A percentile compares a stretch with the other conserved stretches of the same genome.
phyloP scores from a whole-genome alignment of 306 rosid genomes.

The Gastrolobium villosum region DNA sequence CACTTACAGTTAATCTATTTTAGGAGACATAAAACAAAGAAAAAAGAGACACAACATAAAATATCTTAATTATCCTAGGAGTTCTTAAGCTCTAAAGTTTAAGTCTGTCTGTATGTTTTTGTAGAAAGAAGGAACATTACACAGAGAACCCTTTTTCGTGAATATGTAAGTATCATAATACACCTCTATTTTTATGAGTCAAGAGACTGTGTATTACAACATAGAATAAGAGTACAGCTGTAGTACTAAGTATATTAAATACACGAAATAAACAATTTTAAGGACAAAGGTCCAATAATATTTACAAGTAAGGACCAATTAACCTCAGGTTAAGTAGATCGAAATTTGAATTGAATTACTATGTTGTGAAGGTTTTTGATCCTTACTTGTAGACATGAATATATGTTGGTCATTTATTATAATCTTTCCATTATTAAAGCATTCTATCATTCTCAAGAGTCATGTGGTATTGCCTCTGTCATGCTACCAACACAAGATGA shows the following conservation, averaged over 20 bases:
- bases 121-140: conserved; percentile 22
- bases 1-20: neutral
- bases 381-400: neutral
- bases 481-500: neutral
- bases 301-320: neutral
- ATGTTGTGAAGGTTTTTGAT: neutral
- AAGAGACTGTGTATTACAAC: conserved; percentile 9
- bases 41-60: neutral
- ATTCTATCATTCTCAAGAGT: neutral
- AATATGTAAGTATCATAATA: neutral
- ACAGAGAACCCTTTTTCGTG: neutral
- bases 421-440: neutral
- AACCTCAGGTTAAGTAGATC: neutral
- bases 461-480: neutral
- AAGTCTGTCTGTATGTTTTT: conserved; percentile 1
- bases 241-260: neutral
- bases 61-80: neutral
- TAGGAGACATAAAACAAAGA: neutral
- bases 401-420: neutral
- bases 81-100: neutral
- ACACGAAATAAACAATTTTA: neutral
- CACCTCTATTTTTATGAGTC: neutral
- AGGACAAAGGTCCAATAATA: neutral
- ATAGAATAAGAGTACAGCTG: neutral
- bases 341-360: neutral